Evolutionary conservation across 495 filamentous ascomycete species (phyloP).

Genomic region (Lepraria neglecta): DNA sequence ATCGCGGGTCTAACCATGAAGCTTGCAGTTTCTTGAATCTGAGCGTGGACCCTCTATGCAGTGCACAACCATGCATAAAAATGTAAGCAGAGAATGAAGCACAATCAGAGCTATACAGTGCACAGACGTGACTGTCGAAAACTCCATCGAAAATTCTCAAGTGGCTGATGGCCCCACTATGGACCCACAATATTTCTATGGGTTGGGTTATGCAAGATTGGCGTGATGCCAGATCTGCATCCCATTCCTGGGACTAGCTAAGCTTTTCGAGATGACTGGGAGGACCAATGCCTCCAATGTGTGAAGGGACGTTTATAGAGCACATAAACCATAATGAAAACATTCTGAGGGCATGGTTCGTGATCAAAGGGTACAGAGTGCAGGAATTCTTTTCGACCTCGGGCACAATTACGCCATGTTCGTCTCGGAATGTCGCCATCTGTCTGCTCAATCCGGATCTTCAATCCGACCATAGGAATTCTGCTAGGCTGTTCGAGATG

Average conservation of each 20-base stretch:
- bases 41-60: too few species aligned
- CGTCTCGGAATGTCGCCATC: too few species aligned
- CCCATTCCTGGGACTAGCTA: not conserved
- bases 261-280: not conserved
- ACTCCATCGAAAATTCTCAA: not conserved
- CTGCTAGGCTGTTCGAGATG: not conserved
- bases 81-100: too few species aligned
- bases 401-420: too few species aligned
- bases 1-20: not conserved
- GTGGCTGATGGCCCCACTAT: not conserved
- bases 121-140: conserved; percentile 2
- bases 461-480: not conserved
- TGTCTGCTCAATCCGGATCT: not conserved
- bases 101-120: not conserved
- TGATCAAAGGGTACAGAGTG: too few species aligned
- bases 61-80: too few species aligned
- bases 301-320: too few species aligned
- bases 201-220: not conserved
- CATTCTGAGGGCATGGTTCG: too few species aligned
- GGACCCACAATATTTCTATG: not conserved
- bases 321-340: too few species aligned
- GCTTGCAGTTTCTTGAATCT: too few species aligned
- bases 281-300: not conserved
- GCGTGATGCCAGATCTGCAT: not conserved
- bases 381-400: too few species aligned